Evolutionary conservation across 352 stramenopile species (phyloP).

Genomic region (Globisporangium camurandrum): DNA sequence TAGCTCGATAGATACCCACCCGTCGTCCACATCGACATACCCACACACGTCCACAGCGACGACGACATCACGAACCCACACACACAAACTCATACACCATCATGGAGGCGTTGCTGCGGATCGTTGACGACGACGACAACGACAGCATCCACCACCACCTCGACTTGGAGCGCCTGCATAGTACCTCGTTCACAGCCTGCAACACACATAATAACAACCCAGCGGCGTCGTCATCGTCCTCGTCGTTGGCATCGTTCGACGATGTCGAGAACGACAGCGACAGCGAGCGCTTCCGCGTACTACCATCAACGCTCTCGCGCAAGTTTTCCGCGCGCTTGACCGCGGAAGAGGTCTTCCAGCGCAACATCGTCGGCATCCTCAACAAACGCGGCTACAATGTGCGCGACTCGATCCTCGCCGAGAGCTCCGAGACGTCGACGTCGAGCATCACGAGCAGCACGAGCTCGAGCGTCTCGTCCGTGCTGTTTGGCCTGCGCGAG

Average conservation of each 20-base stretch:
- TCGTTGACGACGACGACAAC: constrained; percentile 4
- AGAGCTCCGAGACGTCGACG: constrained; percentile 53
- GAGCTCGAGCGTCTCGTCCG: constrained; percentile 53
- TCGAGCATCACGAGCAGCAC: constrained; percentile 57
- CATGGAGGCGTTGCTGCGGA: neutral
- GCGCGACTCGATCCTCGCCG: constrained; percentile 41
- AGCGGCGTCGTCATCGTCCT: neutral
- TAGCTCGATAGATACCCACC: neutral
- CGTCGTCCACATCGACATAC: neutral
- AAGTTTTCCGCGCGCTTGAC: constrained; percentile 14
- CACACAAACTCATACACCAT: neutral
- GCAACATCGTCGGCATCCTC: constrained; percentile 61
- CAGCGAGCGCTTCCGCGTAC: constrained; percentile 6
- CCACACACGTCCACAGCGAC: neutral
- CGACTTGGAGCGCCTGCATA: neutral
- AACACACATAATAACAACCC: neutral
- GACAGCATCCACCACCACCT: neutral
- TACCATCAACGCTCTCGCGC: constrained; percentile 4
- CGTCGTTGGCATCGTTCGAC: too few species aligned
- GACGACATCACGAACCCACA: neutral
- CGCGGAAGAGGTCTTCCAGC: constrained; percentile 57
- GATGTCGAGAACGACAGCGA: neutral
- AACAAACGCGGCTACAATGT: constrained; percentile 85
- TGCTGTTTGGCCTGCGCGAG: constrained; percentile 61
- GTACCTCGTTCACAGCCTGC: too few species aligned